Conservation (phyloP, 2,329 filamentous ascomycete species). For the Trichoderma atroviride region DNA sequence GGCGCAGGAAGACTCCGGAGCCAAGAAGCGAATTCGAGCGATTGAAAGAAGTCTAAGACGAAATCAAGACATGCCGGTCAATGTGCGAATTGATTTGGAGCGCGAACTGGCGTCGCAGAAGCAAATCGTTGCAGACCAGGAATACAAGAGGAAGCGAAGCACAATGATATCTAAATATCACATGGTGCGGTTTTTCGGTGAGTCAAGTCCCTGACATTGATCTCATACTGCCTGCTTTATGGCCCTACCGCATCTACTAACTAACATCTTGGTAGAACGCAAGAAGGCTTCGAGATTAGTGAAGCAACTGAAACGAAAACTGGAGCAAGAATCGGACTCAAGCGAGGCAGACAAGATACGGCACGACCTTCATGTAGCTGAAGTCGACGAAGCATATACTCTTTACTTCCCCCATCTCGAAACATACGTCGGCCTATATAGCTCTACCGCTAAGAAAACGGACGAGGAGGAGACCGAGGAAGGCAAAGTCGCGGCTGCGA, state of each 20-base stretch:
- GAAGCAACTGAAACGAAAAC: conserved; percentile 64
- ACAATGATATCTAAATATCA: conserved; percentile 79
- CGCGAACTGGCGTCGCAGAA: conserved; percentile 69
- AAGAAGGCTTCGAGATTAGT: conserved; percentile 70
- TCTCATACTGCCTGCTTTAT: neutral
- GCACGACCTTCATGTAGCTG: conserved; percentile 64
- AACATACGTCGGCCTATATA: conserved; percentile 68
- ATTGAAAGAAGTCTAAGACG: conserved; percentile 67
- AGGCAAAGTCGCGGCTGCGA: conserved; percentile 45
- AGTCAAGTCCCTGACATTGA: neutral
- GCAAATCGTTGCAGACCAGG: conserved; percentile 62
- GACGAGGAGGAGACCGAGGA: conserved; percentile 45
- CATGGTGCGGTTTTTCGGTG: conserved; percentile 84
- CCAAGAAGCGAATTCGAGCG: conserved; percentile 72
- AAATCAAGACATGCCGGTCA: conserved; percentile 65
- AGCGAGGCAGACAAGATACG: conserved; percentile 57
- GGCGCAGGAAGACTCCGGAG: conserved; percentile 54
- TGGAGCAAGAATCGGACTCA: conserved; percentile 54
- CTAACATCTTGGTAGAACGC: conserved; percentile 54
- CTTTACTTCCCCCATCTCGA: conserved; percentile 71
- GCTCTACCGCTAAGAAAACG: conserved; percentile 43
- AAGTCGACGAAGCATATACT: conserved; percentile 77
- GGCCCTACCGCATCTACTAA: conserved; percentile 18
- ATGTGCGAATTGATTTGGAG: conserved; percentile 69
- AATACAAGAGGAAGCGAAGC: conserved; percentile 63